phyloP scores from a whole-genome alignment of 106 monocot genomes.

The Acorus calamus region DNA sequence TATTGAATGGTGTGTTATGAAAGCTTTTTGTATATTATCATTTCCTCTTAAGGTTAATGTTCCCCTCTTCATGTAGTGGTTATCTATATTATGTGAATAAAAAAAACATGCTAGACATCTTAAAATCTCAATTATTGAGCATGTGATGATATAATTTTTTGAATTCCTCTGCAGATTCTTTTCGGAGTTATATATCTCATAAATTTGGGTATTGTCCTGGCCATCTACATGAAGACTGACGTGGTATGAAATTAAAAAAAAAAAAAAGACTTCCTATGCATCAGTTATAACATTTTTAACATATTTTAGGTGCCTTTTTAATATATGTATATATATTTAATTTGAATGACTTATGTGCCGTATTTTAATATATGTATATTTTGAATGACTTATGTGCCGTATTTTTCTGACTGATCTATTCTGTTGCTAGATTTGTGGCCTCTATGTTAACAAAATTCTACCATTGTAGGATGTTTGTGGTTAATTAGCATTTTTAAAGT shows the following conservation, averaged over 20 bases:
- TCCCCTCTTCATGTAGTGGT: background rate
- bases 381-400: no score
- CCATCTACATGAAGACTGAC: constrained; percentile 66
- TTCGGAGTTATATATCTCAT: constrained; percentile 79
- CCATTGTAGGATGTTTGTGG: no score
- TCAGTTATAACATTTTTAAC: background rate
- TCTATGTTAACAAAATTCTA: no score
- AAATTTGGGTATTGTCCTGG: constrained; percentile 58
- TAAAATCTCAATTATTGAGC: no score
- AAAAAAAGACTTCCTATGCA: no score
- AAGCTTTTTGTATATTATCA: no score
- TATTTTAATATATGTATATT: background rate
- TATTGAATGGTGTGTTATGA: no score
- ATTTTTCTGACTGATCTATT: no score
- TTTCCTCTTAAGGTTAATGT: background rate
- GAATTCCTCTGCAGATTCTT: constrained; percentile 59
- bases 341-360: no score
- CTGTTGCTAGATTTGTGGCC: no score
- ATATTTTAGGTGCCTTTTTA: background rate
- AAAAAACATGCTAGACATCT: no score
- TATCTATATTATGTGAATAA: background rate
- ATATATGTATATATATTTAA: background rate
- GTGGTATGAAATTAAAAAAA: constrained; percentile 38
- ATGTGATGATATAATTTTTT: background rate
- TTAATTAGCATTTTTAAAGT: no score